phyloP scores from a whole-genome alignment of 2,329 filamentous ascomycete species.

The Aphanocladium album region DNA sequence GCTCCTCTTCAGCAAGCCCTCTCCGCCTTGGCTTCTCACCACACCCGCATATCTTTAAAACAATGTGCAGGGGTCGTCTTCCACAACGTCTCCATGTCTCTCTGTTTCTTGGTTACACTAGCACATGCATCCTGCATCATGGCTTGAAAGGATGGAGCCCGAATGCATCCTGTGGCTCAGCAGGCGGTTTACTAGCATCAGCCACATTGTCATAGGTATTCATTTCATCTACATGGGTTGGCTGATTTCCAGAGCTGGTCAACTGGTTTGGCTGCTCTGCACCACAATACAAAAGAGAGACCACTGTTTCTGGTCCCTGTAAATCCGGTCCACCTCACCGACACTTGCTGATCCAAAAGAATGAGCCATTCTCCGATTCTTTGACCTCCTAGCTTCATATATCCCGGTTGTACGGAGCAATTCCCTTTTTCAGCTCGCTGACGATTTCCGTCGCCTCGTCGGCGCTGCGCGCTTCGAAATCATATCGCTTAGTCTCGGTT shows the following conservation, averaged over 20 bases:
- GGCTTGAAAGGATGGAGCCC: not conserved
- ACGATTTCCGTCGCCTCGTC: slow-evolving; percentile 77
- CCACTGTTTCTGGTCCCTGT: not conserved
- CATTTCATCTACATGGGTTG: not conserved
- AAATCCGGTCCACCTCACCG: not conserved
- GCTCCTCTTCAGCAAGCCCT: no score
- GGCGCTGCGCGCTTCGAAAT: slow-evolving; percentile 71
- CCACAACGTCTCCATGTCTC: not conserved
- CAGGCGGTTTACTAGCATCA: not conserved
- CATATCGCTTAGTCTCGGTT: slow-evolving; percentile 74
- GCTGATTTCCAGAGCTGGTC: no score
- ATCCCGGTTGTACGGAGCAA: slow-evolving; percentile 56
- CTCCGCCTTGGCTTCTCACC: not conserved
- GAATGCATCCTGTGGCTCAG: not conserved
- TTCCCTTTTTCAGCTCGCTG: slow-evolving; percentile 69
- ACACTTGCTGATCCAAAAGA: not conserved
- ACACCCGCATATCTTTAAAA: not conserved
- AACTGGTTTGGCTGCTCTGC: no score
- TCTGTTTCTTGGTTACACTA: not conserved
- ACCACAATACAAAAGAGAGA: not conserved
- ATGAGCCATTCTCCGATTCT: not conserved
- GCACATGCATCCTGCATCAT: not conserved
- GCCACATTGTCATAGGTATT: slow-evolving; percentile 5
- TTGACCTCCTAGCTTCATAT: slow-evolving; percentile 24
- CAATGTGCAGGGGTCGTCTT: no score